Base-by-base conservation (phyloP, 73 alveolate genomes). In the Symbiodinium natans region DNA sequence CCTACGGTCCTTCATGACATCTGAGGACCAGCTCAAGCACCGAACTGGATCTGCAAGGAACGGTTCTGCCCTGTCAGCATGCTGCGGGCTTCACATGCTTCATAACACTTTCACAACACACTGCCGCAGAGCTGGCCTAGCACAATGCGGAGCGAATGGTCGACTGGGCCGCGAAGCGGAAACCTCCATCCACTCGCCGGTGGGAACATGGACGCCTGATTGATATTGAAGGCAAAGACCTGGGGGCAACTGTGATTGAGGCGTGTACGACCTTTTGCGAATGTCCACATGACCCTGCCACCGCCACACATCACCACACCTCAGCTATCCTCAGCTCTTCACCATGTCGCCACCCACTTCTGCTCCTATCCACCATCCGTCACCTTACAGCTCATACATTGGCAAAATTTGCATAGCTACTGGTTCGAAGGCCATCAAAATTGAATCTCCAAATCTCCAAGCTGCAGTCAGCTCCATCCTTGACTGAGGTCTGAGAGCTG, bases 301-400 rank as follows among this genome's bases (percentile, higher is more conserved):
- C n/a, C n/a, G n/a, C n/a, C n/a, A n/a, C n/a, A n/a, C n/a, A n/a
- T n/a, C n/a, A n/a, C n/a, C n/a, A n/a, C n/a, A n/a, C n/a, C n/a
- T n/a, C n/a, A 75, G 38, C n/a, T 9, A 27, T 2, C 0, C 92
- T n/a, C 46, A 33, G 74, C 42, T 34, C 46, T n/a, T 39, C 40
- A 86, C 93, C 95, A 88, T 88, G 82, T 88, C 86, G 9, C 95
- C 95, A n/a, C 95, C 95, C 29, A 88, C 95, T 33, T 88, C 95
- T 21, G 95, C 95, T 2, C 95, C 95, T 10, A 88, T 88, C 95
- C 95, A 88, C 95, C 95, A 88, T 38, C 95, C 95, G 59, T 88
- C 95, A 40, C 94, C 94, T 86, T 17, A 29, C 33, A 29, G 56
- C 56, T 43, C 56, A 43, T n/a, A n/a, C n/a, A n/a, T n/a, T n/a